Evolutionary conservation across 1,139 yeast genomes (phyloP).

Genomic region (Hanseniaspora sp.): DNA sequence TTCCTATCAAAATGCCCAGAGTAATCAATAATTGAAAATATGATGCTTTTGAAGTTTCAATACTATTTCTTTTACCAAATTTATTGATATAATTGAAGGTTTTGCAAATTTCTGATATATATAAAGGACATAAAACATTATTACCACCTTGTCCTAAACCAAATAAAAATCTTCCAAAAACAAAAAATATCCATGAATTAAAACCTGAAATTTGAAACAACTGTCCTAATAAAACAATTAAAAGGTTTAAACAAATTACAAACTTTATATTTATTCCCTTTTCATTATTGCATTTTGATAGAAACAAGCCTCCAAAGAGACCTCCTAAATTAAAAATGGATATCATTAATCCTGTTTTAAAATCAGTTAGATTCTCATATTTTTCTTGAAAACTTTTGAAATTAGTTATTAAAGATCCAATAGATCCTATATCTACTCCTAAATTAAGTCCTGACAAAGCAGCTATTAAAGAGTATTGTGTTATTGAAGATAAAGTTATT

Average conservation of each 20-base stretch:
- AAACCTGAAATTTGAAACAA: conserved; percentile 28
- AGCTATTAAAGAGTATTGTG: conserved; percentile 22
- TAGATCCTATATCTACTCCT: conserved; percentile 67
- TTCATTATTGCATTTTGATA: conserved; percentile 43
- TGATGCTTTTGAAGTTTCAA: conserved; percentile 48
- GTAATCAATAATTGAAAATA: conserved; percentile 48
- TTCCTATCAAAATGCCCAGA: conserved; percentile 46
- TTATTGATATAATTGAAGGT: not conserved
- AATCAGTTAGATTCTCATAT: conserved; percentile 42
- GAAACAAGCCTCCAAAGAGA: conserved; percentile 54
- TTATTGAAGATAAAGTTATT: not conserved
- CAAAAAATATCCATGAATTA: conserved; percentile 39
- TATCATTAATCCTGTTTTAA: conserved; percentile 46
- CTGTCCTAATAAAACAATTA: conserved; percentile 41
- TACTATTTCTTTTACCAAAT: conserved; percentile 35
- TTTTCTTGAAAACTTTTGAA: conserved; percentile 40
- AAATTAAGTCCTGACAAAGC: conserved; percentile 60
- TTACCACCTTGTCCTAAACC: conserved; percentile 47
- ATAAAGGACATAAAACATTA: conserved; percentile 45
- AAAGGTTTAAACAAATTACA: conserved; percentile 37
- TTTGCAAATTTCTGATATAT: conserved; percentile 37
- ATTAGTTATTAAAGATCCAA: conserved; percentile 51
- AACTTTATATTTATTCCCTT: conserved; percentile 47
- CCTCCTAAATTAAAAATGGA: conserved; percentile 63
- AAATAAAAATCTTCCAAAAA: conserved; percentile 43